These are phyloP conservation scores for Paraphaeosphaeria minitans DNA, from an alignment of 2,329 filamentous ascomycete species.

Conservation along the genomic window DNA sequence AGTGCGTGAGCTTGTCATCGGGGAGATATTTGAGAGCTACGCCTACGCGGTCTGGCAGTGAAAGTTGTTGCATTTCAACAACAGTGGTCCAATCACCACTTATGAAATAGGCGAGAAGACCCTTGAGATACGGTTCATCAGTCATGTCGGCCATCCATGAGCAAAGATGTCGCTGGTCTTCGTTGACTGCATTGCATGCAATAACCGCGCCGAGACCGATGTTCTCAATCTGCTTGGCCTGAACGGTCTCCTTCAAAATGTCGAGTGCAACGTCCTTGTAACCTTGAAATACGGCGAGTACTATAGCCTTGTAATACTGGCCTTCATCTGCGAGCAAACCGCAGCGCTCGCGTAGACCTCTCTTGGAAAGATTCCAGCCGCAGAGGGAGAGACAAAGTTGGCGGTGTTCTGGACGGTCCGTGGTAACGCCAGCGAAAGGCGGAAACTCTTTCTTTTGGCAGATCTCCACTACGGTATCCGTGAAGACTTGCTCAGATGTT, in stretches of 20 bases:
- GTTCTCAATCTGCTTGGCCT: constrained; percentile 67
- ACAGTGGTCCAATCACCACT: constrained; percentile 78
- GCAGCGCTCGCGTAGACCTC: constrained; percentile 56
- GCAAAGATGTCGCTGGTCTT: constrained; percentile 66
- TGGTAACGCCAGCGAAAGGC: constrained; percentile 66
- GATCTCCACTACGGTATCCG: constrained; percentile 62
- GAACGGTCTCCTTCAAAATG: constrained; percentile 70
- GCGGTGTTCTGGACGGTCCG: constrained; percentile 70
- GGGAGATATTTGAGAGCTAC: constrained; percentile 75
- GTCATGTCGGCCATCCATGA: constrained; percentile 67
- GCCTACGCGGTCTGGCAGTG: constrained; percentile 74
- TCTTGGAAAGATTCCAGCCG: constrained; percentile 67
- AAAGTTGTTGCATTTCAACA: constrained; percentile 73
- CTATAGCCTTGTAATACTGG: constrained; percentile 75
- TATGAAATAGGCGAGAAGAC: constrained; percentile 77
- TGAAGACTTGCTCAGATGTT: constrained; percentile 62
- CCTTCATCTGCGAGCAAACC: constrained; percentile 58
- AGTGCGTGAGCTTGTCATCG: constrained; percentile 53
- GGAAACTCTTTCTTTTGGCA: constrained; percentile 67
- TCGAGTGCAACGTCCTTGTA: constrained; percentile 70
- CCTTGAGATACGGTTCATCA: constrained; percentile 78
- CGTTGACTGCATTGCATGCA: constrained; percentile 56
- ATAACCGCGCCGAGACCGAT: constrained; percentile 56
- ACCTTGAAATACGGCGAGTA: constrained; percentile 75
- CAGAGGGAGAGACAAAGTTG: constrained; percentile 78